Evolutionary conservation across 495 filamentous ascomycete genomes (phyloP), one percentile per base, ranked within the genome.

Genomic region (Xanthoparmelia taractica): DNA sequence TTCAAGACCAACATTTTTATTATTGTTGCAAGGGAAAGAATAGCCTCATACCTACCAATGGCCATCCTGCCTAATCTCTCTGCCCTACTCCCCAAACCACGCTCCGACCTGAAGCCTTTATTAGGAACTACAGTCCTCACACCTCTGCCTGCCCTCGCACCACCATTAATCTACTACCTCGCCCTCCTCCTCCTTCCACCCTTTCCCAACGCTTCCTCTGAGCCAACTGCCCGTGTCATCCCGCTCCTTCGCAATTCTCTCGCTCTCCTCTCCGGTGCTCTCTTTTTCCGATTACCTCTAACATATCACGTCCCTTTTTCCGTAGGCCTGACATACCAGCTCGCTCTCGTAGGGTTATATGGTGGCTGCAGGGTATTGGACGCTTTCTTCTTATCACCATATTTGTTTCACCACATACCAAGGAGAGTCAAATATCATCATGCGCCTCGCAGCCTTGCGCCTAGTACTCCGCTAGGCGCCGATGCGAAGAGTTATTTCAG

Each of bases 251-350:
- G 68, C 38, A 69, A 68, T 33, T 20, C 31, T 38, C 61, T 70
- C 43, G 68, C 68, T 34, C 18, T 68, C 25, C 36, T 45, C 18
- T 60, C 68, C 4, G 40, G 56, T 12, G 27, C 27, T 7, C 68
- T 70, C 23, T 70, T 70, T 59, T 61, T 68, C 58, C 63, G 66
- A 27, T 64, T 70, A 38, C 68, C 68, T 7, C 58, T 70, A 11
- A 27, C 29, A 43, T 67, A 70, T 43, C 66, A 70, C 47, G 55
- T 70, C 54, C 64, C 63, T 36, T 70, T 66, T 60, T 66, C 63
- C 20, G 50, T 70, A 8, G 68, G 68, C 45, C 59, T 68, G 15
- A 70, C 68, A 37, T 70, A 70, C 60, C 66, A 68, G 43, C 66
- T 70, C 48, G 66, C 63, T 25, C 66, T 70, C 29, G 64, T 70